A percentile compares a stretch with the other conserved stretches of the same genome.
Evolutionary conservation across 1,284 basidiomycete species (phyloP).

Genomic region (Irpex sp.): DNA sequence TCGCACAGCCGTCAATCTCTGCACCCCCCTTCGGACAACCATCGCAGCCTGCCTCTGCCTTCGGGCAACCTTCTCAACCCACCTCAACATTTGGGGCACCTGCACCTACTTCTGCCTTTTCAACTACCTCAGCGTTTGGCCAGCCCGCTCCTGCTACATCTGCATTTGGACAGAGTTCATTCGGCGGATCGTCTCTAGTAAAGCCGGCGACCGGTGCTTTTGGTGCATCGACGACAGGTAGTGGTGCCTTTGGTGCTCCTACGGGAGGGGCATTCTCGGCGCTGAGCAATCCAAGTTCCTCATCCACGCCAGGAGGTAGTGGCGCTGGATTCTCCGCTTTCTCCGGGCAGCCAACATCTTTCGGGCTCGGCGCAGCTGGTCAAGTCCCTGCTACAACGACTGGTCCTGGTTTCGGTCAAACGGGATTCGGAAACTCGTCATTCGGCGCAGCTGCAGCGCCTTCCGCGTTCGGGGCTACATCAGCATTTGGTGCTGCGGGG

Average conservation of each 20-base stretch:
- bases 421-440: background rate
- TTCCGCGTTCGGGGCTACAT: slow-evolving; percentile 23
- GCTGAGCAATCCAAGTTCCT: slow-evolving; percentile 16
- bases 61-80: slow-evolving; percentile 22
- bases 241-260: slow-evolving; percentile 24
- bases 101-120: slow-evolving; percentile 29
- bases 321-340: slow-evolving; percentile 33
- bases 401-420: slow-evolving; percentile 8
- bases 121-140: slow-evolving; percentile 31
- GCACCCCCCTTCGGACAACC: slow-evolving; percentile 24
- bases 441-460: slow-evolving; percentile 3
- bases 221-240: slow-evolving; percentile 15
- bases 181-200: slow-evolving; percentile 32
- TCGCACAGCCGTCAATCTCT: slow-evolving; percentile 22
- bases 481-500: slow-evolving; percentile 28
- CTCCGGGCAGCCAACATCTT: slow-evolving; percentile 29
- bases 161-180: slow-evolving; percentile 26
- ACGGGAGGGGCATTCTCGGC: slow-evolving; percentile 24
- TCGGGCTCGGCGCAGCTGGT: slow-evolving; percentile 25
- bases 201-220: slow-evolving; percentile 25
- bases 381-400: slow-evolving; percentile 16
- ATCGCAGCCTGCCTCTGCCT: slow-evolving; percentile 20
- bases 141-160: slow-evolving; percentile 18
- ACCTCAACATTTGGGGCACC: slow-evolving; percentile 27
- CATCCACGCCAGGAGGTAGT: slow-evolving; percentile 9